Conservation (phyloP, 768 basidiomycete species). For the Podaxis sp. region DNA sequence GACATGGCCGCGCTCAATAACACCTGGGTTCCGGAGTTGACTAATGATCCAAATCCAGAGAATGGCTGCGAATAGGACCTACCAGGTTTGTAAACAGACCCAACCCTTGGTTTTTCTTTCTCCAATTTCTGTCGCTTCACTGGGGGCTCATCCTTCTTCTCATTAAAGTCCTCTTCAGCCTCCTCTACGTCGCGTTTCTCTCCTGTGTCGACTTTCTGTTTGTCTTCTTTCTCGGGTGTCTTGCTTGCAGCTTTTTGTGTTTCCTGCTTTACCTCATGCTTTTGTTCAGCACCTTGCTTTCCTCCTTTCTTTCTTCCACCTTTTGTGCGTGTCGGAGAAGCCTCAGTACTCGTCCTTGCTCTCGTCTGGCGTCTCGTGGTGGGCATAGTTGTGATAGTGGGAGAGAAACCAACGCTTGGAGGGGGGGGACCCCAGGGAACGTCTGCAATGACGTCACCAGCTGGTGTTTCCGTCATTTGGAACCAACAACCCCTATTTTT, state of each 20-base stretch:
- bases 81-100: slow-evolving; percentile 22
- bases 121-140: slow-evolving; percentile 16
- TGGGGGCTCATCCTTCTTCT: slow-evolving; percentile 25
- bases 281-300: slow-evolving; percentile 20
- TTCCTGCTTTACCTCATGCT: neutral
- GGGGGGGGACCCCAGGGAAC: neutral
- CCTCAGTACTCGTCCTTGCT: neutral
- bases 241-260: neutral
- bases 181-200: slow-evolving; percentile 19
- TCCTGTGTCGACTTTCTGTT: slow-evolving; percentile 10
- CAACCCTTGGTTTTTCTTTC: slow-evolving; percentile 10
- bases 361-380: slow-evolving; percentile 31
- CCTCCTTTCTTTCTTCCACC: slow-evolving; percentile 19
- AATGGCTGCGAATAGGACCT: neutral
- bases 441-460: slow-evolving; percentile 2
- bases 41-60: neutral
- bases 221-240: slow-evolving; percentile 6
- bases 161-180: slow-evolving; percentile 22
- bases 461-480: neutral
- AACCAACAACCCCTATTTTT: neutral
- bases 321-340: slow-evolving; percentile 17
- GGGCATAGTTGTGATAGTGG: slow-evolving; percentile 28
- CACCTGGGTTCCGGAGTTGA: slow-evolving; percentile 32
- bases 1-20: slow-evolving; percentile 58
- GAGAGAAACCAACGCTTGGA: neutral